Evolutionary conservation across 2,329 filamentous ascomycete species (phyloP), one percentile per base, ranked within the genome.

Genomic region (Pseudopyricularia javanii): DNA sequence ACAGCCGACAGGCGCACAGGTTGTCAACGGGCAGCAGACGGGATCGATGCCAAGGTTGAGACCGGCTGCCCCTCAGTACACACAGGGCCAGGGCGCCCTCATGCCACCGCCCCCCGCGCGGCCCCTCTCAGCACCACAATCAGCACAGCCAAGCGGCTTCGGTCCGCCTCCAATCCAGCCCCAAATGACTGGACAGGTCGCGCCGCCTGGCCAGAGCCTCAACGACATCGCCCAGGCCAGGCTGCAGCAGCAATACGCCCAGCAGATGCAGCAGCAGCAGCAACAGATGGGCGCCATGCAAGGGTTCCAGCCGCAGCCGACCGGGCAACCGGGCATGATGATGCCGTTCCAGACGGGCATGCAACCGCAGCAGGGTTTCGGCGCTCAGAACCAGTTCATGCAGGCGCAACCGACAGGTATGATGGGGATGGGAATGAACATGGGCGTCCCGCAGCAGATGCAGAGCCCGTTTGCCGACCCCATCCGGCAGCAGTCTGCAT

Each of bases 101-200:
- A 79, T 91, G 56, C 79, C 85, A 49, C 89, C 90, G 7, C 89
- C 80, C 26, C 89, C 90, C 11, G 79, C 83, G 51, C 79, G 93
- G 56, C 86, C 93, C 7, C 76, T 93, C 12, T 96, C 91, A 40
- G 91, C 93, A 37, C 91, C 93, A 26, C 86, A 89, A 64, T 86
- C 89, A 52, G 85, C 80, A 50, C 85, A 86, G 63, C 82, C 82
- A 47, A 90, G 78, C 66, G 77, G 75, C 4, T 93, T 94, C 65
- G 78, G 79, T 7, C 79, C 85, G 17, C 82, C 88, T 50, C 83
- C 88, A 15, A 69, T 96, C 59, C 85, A 91, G 64, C 83, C 89
- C 51, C 91, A 96, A 64, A 79, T 91, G 67, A 96, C 93, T 5
- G 90, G 91, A 71, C 82, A 82, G 57, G 73, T 88, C 53, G 85